These are phyloP conservation scores for Saccharomycopsis fermentans DNA, from an alignment of 805 yeast genomes.

Conservation along the genomic window DNA sequence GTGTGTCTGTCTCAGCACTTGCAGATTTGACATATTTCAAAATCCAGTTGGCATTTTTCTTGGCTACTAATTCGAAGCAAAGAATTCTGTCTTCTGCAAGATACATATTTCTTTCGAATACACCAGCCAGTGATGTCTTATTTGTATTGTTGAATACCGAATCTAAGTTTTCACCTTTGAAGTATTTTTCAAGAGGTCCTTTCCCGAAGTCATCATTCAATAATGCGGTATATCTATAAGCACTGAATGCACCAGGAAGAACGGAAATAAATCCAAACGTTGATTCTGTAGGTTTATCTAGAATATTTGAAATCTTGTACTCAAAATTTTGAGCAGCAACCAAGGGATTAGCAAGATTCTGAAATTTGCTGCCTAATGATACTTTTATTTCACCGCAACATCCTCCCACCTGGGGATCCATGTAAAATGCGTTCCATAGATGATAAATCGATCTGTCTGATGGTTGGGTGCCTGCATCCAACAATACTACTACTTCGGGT, in stretches of 20 bases:
- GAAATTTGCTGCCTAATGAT: constrained; percentile 54
- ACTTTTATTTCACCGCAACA: constrained; percentile 97
- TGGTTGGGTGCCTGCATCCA: constrained; percentile 95
- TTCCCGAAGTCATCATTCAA: constrained; percentile 56
- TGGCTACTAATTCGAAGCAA: constrained; percentile 93
- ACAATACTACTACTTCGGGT: constrained; percentile 72
- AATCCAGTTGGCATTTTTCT: constrained; percentile 60
- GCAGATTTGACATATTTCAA: constrained; percentile 81
- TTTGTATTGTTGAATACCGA: neutral
- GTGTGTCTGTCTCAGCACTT: constrained; percentile 92
- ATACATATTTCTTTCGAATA: constrained; percentile 93
- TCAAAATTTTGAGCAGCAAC: constrained; percentile 97
- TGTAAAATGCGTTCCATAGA: constrained; percentile 78
- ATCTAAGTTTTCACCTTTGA: constrained; percentile 79
- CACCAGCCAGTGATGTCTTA: constrained; percentile 59
- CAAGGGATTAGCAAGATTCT: constrained; percentile 63
- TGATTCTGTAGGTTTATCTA: constrained; percentile 93
- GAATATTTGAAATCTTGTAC: constrained; percentile 87
- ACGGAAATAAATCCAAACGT: constrained; percentile 92
- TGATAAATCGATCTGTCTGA: constrained; percentile 74
- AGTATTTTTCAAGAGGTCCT: constrained; percentile 81
- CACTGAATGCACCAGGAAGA: constrained; percentile 94
- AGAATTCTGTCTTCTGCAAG: constrained; percentile 93
- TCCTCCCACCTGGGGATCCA: constrained; percentile 78
- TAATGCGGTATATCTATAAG: constrained; percentile 78